Evolutionary conservation across 208 protist genomes (phyloP), one percentile per base, ranked within the genome.

Genomic region (Strigomonas galati): DNA sequence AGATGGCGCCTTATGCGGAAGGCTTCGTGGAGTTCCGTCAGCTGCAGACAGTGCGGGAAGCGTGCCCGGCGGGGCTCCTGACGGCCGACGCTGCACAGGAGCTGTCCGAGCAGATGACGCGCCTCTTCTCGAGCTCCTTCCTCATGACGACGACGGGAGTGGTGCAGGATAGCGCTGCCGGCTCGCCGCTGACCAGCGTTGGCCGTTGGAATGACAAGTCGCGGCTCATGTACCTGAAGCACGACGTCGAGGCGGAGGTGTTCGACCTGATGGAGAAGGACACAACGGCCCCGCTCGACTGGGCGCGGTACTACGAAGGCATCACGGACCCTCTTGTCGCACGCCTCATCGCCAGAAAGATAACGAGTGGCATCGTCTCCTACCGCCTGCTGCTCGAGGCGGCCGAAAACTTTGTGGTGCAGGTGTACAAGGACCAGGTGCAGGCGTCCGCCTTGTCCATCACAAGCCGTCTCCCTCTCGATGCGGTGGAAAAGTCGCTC

Each of bases 1-100:
- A 89, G 52, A 72, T 90, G 4, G 78, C 81, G 5, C 79, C 78
- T 15, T 94, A 88, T 70, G 83, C 79, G 7, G 81, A 82, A 37
- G 85, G 85, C 15, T 91, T 91, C 74, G 67, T 90, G 35, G 71
- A 79, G 27, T 76, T 79, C 57, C 69, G 69, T 15, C 66, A 81
- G 56, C 54, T 81, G 53, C 60, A 67, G 15, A 62, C 64, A 30
- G 24, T 58, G 14, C 27, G 17, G 26, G 21, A 58, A 30, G 17
- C 24, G 5, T 58, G 14, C 31, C 24, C 49, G 0, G 71, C 67
- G 7, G 74, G 60, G 27, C 48, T 32, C 9, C 37, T 79, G 26
- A 74, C n/a, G 1, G 49, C 69, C 10, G 37, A 59, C 21, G 69
- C 81, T 6, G 52, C 68, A n/a, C 66, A 59, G 55, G 48, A 48